phyloP scores from a whole-genome alignment of 2,329 filamentous ascomycete species.

The Aureobasidium sp. region DNA sequence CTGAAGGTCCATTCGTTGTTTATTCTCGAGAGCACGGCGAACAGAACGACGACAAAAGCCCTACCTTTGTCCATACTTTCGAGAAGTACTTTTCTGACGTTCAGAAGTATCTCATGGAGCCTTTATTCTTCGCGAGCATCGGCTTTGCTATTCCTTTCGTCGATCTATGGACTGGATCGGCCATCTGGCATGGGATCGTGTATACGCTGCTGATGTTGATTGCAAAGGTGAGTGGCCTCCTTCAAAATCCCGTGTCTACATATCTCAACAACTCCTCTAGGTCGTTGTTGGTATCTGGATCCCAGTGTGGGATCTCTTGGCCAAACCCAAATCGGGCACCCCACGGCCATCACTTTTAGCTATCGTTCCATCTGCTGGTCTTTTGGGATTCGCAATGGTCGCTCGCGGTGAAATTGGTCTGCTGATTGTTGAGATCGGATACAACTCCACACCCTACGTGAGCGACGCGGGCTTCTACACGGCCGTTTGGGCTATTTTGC shows the following conservation, averaged over 20 bases:
- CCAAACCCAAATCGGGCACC: not conserved
- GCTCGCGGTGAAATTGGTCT: conserved; percentile 28
- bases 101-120: conserved; percentile 34
- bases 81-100: conserved; percentile 39
- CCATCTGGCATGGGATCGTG: conserved; percentile 26
- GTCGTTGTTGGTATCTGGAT: conserved; percentile 19
- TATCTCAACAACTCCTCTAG: not conserved
- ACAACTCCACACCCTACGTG: conserved; percentile 26
- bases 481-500: conserved; percentile 24
- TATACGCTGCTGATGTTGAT: conserved; percentile 27
- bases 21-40: conserved; percentile 26
- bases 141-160: conserved; percentile 28
- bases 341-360: not conserved
- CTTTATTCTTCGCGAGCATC: conserved; percentile 28
- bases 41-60: conserved; percentile 23
- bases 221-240: conserved; percentile 15
- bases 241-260: not conserved
- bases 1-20: conserved; percentile 24
- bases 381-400: conserved; percentile 27
- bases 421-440: conserved; percentile 26
- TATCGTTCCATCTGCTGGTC: not conserved
- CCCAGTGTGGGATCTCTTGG: conserved; percentile 13
- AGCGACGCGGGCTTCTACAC: conserved; percentile 23
- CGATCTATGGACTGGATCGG: conserved; percentile 26
- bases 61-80: conserved; percentile 28